Evolutionary conservation across 129 eudicot species (phyloP).

Genomic region (Pseudognaphalium luteoalbum): DNA sequence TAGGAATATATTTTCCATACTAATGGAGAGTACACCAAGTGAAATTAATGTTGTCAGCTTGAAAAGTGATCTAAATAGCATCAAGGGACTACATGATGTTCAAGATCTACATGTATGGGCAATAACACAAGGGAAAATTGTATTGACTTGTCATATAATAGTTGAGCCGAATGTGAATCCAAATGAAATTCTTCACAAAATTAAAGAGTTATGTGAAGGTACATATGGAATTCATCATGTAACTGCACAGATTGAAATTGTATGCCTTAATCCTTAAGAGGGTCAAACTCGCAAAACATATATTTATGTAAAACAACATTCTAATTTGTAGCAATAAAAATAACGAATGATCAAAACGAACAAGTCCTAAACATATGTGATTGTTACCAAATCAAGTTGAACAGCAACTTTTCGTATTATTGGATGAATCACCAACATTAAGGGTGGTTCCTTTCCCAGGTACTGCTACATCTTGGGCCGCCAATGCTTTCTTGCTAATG

Average conservation of each 20-base stretch:
- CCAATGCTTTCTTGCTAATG: constrained; percentile 83
- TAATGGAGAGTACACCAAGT: constrained; percentile 71
- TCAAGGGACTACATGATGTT: constrained; percentile 55
- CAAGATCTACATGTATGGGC: constrained; percentile 87
- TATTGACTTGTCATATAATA: constrained; percentile 54
- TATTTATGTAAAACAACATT: constrained; percentile 16
- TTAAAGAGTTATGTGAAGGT: constrained; percentile 50
- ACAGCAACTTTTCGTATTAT: constrained; percentile 52
- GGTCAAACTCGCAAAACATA: constrained; percentile 11
- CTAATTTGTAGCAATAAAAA: neutral
- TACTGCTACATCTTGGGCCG: constrained; percentile 59
- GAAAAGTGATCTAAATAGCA: constrained; percentile 39
- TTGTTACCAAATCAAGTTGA: constrained; percentile 39
- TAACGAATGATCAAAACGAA: constrained; percentile 10
- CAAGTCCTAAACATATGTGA: constrained; percentile 25
- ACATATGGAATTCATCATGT: constrained; percentile 60
- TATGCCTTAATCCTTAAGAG: constrained; percentile 22
- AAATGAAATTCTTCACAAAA: constrained; percentile 22
- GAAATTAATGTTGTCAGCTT: constrained; percentile 51
- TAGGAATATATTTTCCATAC: constrained; percentile 41
- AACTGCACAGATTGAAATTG: constrained; percentile 59
- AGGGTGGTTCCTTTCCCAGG: constrained; percentile 84
- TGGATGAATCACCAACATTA: constrained; percentile 53
- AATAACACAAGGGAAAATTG: constrained; percentile 57
- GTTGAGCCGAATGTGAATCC: constrained; percentile 37